Evolutionary conservation across 345 rosid species (phyloP), one percentile per base, ranked within the genome.

Genomic region (Chamaenerion angustifolium): DNA sequence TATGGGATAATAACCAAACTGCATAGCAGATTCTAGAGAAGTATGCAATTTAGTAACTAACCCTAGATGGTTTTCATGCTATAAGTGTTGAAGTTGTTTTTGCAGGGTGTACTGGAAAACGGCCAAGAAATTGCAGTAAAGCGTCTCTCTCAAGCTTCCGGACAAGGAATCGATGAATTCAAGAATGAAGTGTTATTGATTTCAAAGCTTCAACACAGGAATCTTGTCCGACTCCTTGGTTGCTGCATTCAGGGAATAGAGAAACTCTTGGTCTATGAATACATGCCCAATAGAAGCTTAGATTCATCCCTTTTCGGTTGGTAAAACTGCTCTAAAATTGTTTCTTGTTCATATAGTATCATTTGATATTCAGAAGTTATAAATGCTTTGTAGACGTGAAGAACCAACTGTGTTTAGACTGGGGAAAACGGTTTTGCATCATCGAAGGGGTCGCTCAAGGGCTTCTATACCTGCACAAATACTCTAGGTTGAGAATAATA

Each of bases 121-220:
- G 61, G 54, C 12, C 47, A 35, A 19, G 62, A 58, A n/a, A 31
- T 58, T 58, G 75, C 65, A 0, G 68, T 66, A 16, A 70, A 70
- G 42, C 62, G 59, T 31, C 51, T 62, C 10, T 50, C 64, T 0
- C 40, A 62, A 21, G 23, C 10, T 12, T 70, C 71, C 2, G 56
- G 59, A 15, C 71, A 66, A 66, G 75, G 80, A 42, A 57, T 62
- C 4, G 48, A 49, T 48, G 77, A 79, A 56, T 79, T 79, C 61
- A 68, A 64, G 59, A 79, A 73, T 47, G 79, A 79, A 62, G 69
- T 71, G 49, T 50, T 45, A 4, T 51, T 79, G 16, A 64, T 73
- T 0, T 57, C 79, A 1, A 73, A 65, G 52, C 71, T 78, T 56
- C 85, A 55, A 52, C 75, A 78, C 49, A 65, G 52, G 52, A 78